Evolutionary conservation across 495 filamentous ascomycete genomes (phyloP).

Genomic region (Xylaria telfairii): DNA sequence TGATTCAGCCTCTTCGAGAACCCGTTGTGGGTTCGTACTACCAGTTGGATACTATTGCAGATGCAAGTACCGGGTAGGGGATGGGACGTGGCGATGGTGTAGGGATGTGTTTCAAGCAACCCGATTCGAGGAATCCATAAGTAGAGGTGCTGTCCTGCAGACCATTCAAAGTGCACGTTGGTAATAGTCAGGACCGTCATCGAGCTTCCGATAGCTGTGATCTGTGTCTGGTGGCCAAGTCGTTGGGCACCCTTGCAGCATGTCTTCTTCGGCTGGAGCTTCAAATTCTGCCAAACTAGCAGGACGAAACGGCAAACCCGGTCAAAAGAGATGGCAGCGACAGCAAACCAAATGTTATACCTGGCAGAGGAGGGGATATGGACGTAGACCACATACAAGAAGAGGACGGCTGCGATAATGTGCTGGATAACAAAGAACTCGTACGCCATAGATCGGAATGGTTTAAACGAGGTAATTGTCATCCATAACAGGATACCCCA

Average conservation of each 20-base stretch:
- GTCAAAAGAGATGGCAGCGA: conserved; percentile 74
- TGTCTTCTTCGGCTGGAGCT: conserved; percentile 42
- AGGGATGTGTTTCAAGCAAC: conserved; percentile 78
- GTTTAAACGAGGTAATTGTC: conserved; percentile 68
- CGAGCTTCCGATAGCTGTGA: conserved; percentile 66
- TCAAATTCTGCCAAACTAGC: conserved; percentile 70
- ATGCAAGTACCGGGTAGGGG: conserved; percentile 51
- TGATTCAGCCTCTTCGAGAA: conserved; percentile 71
- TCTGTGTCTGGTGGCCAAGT: conserved; percentile 63
- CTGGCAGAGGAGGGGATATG: conserved; percentile 66
- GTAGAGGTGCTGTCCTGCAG: conserved; percentile 79
- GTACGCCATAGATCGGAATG: conserved; percentile 71
- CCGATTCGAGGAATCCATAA: conserved; percentile 73
- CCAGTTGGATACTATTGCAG: conserved; percentile 70
- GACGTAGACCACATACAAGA: conserved; percentile 69
- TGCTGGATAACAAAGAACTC: conserved; percentile 87
- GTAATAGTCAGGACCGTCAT: conserved; percentile 73
- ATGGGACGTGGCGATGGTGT: conserved; percentile 70
- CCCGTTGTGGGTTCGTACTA: conserved; percentile 73
- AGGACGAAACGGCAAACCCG: conserved; percentile 59
- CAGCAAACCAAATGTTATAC: conserved; percentile 74
- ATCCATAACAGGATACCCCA: conserved; percentile 79
- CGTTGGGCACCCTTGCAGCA: conserved; percentile 48
- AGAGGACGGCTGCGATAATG: conserved; percentile 67
- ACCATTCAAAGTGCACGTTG: conserved; percentile 73